Base-by-base conservation (phyloP, 2,329 filamentous ascomycete species). In the Exophiala lecanii-corni region DNA sequence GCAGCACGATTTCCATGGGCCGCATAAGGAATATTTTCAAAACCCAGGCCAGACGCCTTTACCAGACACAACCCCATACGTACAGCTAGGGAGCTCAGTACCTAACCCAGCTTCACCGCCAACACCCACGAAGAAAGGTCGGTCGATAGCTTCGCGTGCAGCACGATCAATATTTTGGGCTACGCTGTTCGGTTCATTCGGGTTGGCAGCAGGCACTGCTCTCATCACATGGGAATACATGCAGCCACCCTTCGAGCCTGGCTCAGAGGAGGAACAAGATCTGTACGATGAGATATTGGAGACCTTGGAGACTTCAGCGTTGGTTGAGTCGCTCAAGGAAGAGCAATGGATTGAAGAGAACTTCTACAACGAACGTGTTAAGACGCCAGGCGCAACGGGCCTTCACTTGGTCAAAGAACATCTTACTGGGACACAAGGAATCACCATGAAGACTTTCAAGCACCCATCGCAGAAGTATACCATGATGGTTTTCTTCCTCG, bases 401-500 rank as follows among this genome's bases (percentile, higher is more conserved):
- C 21, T 43, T 15, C 41, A 56, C 34, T 51, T 71, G 39, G 67
- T 66, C 4, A 63, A 61, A 36, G 67, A 67, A 3, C 57, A 63
- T 9, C 47, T 71, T 41, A 55, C 57, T 36, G 68, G 68, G 15
- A 65, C 61, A 45, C 58, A 63, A 40, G 66, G 64, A 12, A 62
- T 60, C 17, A 49, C 36, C 9, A 49, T 68, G 35, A 68, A 69
- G 62, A 64, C 84, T 2, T 89, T 86, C 58, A 78, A 74, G 69
- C 78, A 85, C 58, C 57, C 66, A 20, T 76, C 79, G 5, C 72
- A 78, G 52, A 76, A 79, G 55, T 61, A 79, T 23, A 66, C 82
- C 9, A 75, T 72, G 37, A 71, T 89, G n/a, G 68, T 89, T 3
- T 84, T 74, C 69, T 73, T 89, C 38, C 41, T 52, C 41, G 86